These are phyloP conservation scores for Phaffia australis DNA, from an alignment of 768 basidiomycete genomes.

Conservation along the genomic window DNA sequence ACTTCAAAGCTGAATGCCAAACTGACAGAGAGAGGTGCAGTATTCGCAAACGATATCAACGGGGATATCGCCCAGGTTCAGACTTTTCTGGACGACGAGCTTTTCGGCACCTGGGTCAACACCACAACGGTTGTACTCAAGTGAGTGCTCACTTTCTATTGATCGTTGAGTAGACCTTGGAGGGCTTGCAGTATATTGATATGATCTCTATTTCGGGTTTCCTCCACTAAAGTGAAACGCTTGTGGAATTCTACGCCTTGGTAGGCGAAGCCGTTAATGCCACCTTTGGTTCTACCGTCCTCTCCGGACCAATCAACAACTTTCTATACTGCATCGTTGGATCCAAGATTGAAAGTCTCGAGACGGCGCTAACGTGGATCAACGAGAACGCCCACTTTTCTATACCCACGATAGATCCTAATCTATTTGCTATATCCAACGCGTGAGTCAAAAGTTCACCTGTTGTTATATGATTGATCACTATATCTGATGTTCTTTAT, in stretches of 20 bases:
- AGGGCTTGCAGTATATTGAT: neutral
- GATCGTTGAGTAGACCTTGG: neutral
- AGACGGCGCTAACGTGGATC: conserved; percentile 74
- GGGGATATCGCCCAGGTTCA: conserved; percentile 58
- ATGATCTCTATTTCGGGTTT: neutral
- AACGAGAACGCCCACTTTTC: conserved; percentile 73
- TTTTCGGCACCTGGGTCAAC: conserved; percentile 88
- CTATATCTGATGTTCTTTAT: too few relatives aligned
- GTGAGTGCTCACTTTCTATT: conserved; percentile 50
- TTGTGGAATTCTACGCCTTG: conserved; percentile 65
- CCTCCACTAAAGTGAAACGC: neutral
- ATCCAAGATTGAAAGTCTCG: conserved; percentile 75
- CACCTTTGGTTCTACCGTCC: conserved; percentile 73
- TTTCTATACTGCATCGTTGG: conserved; percentile 85
- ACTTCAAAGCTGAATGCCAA: conserved; percentile 64
- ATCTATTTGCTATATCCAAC: conserved; percentile 65
- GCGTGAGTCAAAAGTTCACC: neutral
- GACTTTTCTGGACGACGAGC: conserved; percentile 63
- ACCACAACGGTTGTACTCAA: conserved; percentile 79
- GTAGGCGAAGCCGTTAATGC: conserved; percentile 61
- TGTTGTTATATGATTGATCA: too few relatives aligned
- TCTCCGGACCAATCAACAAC: conserved; percentile 68
- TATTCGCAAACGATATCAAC: conserved; percentile 72
- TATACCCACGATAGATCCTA: conserved; percentile 65
- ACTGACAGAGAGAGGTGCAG: conserved; percentile 68